phyloP scores from a whole-genome alignment of 2,329 filamentous ascomycete genomes.

The Cryphonectria naterciae region DNA sequence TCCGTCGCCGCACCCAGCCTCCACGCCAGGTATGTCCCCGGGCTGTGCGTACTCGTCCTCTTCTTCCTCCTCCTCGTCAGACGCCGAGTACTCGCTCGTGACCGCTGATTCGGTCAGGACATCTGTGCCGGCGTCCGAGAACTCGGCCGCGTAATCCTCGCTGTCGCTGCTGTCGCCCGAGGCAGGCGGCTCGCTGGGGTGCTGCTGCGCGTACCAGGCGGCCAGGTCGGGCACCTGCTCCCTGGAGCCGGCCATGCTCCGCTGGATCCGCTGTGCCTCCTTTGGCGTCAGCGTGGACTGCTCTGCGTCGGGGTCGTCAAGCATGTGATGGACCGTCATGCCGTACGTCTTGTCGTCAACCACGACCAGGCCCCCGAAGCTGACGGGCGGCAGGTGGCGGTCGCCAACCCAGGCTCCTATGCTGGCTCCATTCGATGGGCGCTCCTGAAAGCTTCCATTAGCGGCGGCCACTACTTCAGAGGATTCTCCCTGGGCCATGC shows the following conservation, averaged over 20 bases:
- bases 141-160: conserved; percentile 63
- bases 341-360: conserved; percentile 85
- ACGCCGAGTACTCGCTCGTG: conserved; percentile 54
- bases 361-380: conserved; percentile 84
- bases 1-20: conserved; percentile 73
- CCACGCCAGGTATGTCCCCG: conserved; percentile 80
- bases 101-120: conserved; percentile 53
- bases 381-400: conserved; percentile 86
- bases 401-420: conserved; percentile 89
- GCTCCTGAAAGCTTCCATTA: conserved; percentile 78
- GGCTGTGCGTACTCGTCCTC: conserved; percentile 59
- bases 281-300: conserved; percentile 23
- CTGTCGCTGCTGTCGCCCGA: conserved; percentile 47
- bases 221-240: conserved; percentile 42
- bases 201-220: conserved; percentile 46
- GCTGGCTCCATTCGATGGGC: conserved; percentile 83
- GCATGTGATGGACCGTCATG: conserved; percentile 97
- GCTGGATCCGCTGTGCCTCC: conserved; percentile 30
- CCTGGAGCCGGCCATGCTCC: conserved; percentile 33
- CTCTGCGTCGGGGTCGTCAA: conserved; percentile 68
- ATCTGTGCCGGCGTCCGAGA: conserved; percentile 66
- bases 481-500: conserved; percentile 40
- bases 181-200: conserved; percentile 40
- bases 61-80: conserved; percentile 48
- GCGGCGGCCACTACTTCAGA: conserved; percentile 49